Evolutionary conservation across 176 grass and related monocot species (phyloP).

Genomic region (Tuctoria greenei): DNA sequence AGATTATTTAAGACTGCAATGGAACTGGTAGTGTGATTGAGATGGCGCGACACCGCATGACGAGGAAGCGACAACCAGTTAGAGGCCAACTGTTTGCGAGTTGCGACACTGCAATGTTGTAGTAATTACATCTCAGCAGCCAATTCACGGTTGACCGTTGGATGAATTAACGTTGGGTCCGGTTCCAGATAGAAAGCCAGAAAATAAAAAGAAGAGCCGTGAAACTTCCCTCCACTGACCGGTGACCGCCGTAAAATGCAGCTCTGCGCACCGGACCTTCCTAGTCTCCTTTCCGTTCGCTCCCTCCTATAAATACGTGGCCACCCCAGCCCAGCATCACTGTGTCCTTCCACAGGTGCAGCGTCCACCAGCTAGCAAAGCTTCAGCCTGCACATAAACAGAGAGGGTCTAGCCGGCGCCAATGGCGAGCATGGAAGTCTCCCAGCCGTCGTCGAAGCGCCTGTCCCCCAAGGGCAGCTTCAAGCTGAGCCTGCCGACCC

Average conservation of each 20-base stretch:
- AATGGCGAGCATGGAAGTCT: constrained; percentile 54
- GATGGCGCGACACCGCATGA: background rate
- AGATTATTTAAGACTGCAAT: too few relatives aligned
- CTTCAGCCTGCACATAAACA: background rate
- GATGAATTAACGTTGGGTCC: background rate
- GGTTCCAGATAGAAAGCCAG: constrained; percentile 20
- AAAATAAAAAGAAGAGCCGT: background rate
- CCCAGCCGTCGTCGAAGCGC: constrained; percentile 44
- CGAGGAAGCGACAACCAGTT: background rate
- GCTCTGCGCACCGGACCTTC: background rate
- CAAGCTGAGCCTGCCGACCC: constrained; percentile 50
- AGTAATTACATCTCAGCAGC: background rate
- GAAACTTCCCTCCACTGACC: constrained; percentile 28
- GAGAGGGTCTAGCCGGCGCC: too few relatives aligned
- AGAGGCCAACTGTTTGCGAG: too few relatives aligned
- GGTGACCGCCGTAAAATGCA: background rate
- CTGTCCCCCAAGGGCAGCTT: constrained; percentile 58
- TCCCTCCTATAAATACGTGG: constrained; percentile 20
- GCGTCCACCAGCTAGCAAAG: background rate
- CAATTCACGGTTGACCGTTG: background rate
- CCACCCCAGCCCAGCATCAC: background rate
- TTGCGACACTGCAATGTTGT: too few relatives aligned
- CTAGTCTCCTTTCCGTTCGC: background rate
- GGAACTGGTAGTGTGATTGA: background rate
- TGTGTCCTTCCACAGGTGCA: background rate